A percentile compares a stretch with the other conserved stretches of the same genome.
Conservation (phyloP, 169 alveolate genomes). For the Plasmodium gonderi region DNA sequence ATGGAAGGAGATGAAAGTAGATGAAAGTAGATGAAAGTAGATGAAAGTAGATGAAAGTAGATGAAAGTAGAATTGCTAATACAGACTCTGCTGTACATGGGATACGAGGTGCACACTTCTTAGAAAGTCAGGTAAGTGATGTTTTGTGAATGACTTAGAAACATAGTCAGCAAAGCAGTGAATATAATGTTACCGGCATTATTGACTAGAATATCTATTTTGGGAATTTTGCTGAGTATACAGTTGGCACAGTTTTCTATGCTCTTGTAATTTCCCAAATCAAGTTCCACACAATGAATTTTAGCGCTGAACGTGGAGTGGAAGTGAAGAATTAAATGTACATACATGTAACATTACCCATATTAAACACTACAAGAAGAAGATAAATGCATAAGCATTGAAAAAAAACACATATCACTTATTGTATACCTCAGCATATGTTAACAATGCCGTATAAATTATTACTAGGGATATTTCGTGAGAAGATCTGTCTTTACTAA, state of each 20-base stretch:
- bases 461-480: slow-evolving; percentile 32
- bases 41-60: too few relatives aligned
- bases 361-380: neutral
- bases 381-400: neutral
- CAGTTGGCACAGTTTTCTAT: slow-evolving; percentile 50
- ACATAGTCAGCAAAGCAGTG: too few relatives aligned
- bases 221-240: slow-evolving; percentile 37
- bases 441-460: neutral
- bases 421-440: neutral
- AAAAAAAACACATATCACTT: neutral
- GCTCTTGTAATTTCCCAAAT: slow-evolving; percentile 42
- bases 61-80: too few relatives aligned
- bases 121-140: too few relatives aligned
- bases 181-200: slow-evolving; percentile 39
- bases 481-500: slow-evolving; percentile 9
- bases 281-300: slow-evolving; percentile 41
- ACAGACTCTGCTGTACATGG: neutral
- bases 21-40: neutral
- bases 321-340: neutral
- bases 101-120: neutral
- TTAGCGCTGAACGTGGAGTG: slow-evolving; percentile 20
- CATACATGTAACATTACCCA: neutral
- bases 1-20: neutral
- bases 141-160: neutral
- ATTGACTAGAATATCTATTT: slow-evolving; percentile 63